Base-by-base conservation (phyloP, 257 asterid genomes). In the Salvia miltiorrhiza region DNA sequence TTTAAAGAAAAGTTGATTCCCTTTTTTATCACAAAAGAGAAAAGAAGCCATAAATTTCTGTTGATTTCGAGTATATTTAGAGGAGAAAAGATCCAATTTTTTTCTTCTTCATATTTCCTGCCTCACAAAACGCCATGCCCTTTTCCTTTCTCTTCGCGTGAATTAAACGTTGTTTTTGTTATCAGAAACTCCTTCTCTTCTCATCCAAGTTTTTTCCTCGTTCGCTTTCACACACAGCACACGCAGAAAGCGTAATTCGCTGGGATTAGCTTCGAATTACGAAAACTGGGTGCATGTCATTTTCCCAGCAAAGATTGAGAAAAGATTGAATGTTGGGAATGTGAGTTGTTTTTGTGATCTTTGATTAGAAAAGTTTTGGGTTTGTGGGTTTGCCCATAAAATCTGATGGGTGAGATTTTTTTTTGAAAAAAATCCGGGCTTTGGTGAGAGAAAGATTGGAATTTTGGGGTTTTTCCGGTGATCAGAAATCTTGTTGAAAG, bases 391-490 rank as follows among this genome's bases (percentile, higher is more conserved):
- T 73, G 64, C 44, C 65, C 40, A 7, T 57, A 32, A 12, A 63
- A 63, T 30, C 73, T 70, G 70, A 37, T 63, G 75, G 71, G 59
- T 17, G 79, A 32, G 28, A 16, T 30, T 30, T 30, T 30, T 30
- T 30, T 30, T 30, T 30, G 65, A 50, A 74, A 70, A 61, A 73
- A 70, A 54, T 70, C 73, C 70, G 73, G 67, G 76, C 44, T 77
- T 62, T 56, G 48, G 63, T 52, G 47, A 19, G 65, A 28, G 54
- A 75, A 52, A 69, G 53, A 65, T 16, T 59, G 20, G 33, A n/a
- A 49, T 63, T 55, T 65, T 71, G 35, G 7, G 69, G 73, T 64
- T 78, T 79, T 77, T 33, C 79, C 78, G 82, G 83, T 56, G 77
- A 74, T 64, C 65, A 73, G 83, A 47, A 66, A 69, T 20, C 40